These are phyloP conservation scores for Oryza nivara DNA, from an alignment of 176 grass and related monocot species.

Conservation along the genomic window DNA sequence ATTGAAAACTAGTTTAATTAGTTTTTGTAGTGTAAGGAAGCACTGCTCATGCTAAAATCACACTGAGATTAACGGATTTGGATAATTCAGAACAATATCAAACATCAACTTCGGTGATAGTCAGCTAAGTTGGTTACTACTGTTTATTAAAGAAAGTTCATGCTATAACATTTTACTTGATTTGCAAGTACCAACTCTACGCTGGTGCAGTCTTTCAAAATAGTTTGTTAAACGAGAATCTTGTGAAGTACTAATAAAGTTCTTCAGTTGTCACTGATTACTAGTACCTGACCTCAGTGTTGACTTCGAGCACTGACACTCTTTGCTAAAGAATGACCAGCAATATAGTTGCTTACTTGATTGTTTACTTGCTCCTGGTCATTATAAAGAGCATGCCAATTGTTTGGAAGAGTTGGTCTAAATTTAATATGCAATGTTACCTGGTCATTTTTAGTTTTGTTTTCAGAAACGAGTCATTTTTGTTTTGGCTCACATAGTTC, in stretches of 20 bases:
- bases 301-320: neutral
- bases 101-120: constrained; percentile 4
- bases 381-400: neutral
- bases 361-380: neutral
- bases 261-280: neutral
- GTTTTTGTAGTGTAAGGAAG: neutral
- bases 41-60: neutral
- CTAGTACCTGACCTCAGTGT: neutral
- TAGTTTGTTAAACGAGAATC: neutral
- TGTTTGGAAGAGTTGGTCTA: constrained; percentile 11
- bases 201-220: neutral
- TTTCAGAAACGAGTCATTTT: neutral
- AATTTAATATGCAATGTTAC: neutral
- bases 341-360: neutral
- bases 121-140: neutral
- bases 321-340: constrained; percentile 10
- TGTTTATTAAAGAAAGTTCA: neutral
- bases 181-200: neutral
- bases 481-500: neutral
- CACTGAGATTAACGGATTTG: neutral
- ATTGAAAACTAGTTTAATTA: neutral
- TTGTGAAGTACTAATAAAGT: neutral
- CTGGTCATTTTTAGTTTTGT: constrained; percentile 33
- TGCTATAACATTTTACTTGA: neutral
- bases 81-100: neutral